These are phyloP conservation scores for Fennellomyces sp. DNA, from an alignment of 371 early-diverging fungal species.

Conservation along the genomic window DNA sequence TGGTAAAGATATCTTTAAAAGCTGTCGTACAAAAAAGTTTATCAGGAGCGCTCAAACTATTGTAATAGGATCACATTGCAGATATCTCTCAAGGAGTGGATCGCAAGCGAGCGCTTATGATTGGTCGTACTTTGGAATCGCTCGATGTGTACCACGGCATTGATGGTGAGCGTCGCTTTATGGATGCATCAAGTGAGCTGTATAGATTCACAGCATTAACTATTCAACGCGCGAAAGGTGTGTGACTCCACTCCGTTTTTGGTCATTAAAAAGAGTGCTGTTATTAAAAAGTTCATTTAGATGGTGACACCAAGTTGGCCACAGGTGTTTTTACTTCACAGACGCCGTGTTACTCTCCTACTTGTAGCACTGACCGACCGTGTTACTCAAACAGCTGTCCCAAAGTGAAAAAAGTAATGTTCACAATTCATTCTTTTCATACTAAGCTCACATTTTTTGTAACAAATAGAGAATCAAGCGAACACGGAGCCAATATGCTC, in stretches of 20 bases:
- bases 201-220: constrained; percentile 69
- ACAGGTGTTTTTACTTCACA: constrained; percentile 53
- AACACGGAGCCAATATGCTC: constrained; percentile 11
- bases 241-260: too few relatives aligned
- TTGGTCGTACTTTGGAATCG: constrained; percentile 82
- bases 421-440: not conserved
- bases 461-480: constrained; percentile 7
- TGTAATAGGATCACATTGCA: constrained; percentile 53
- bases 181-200: constrained; percentile 77
- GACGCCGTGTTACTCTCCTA: constrained; percentile 64
- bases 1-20: constrained; percentile 49
- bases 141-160: constrained; percentile 89
- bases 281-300: constrained; percentile 4
- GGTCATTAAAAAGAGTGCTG: too few relatives aligned
- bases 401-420: constrained; percentile 22
- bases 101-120: constrained; percentile 78
- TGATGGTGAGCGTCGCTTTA: constrained; percentile 73
- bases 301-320: constrained; percentile 5
- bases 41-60: not conserved
- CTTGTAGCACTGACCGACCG: constrained; percentile 69
- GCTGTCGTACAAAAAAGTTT: not conserved
- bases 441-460: constrained; percentile 12
- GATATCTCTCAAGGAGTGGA: constrained; percentile 58
- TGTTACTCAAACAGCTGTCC: constrained; percentile 88
- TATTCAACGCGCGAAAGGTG: constrained; percentile 15